These are phyloP conservation scores for Calonectria pauciramosa DNA, from an alignment of 2,329 filamentous ascomycete genomes.

Conservation along the genomic window DNA sequence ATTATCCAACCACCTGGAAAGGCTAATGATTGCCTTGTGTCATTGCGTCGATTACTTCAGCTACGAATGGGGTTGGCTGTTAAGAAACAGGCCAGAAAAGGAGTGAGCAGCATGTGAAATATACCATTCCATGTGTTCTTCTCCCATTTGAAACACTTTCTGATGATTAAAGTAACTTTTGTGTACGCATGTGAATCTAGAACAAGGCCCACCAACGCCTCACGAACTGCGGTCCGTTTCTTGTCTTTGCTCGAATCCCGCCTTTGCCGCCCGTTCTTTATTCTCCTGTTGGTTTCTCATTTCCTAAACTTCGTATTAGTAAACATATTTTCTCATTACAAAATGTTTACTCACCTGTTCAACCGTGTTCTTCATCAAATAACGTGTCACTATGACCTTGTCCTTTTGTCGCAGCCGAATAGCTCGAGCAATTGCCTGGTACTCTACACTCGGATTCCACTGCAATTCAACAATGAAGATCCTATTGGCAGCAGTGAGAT, in stretches of 20 bases:
- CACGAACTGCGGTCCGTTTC: neutral
- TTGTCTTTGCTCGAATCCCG: neutral
- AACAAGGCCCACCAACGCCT: too few species aligned
- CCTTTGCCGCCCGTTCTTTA: conserved; percentile 14
- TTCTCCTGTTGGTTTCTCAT: conserved; percentile 24
- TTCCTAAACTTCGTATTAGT: conserved; percentile 6
- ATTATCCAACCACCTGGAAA: too few species aligned
- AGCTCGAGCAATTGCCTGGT: conserved; percentile 64
- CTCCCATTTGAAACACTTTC: too few species aligned
- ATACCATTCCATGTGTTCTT: too few species aligned
- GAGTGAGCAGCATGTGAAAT: too few species aligned
- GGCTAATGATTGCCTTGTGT: too few species aligned
- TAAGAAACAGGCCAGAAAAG: too few species aligned
- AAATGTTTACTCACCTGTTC: conserved; percentile 56
- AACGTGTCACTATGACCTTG: conserved; percentile 60
- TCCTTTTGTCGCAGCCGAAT: conserved; percentile 61
- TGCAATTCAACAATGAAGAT: conserved; percentile 67
- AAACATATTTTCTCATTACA: neutral
- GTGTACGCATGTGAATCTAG: too few species aligned
- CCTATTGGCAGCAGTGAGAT: conserved; percentile 62
- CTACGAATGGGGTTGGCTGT: too few species aligned
- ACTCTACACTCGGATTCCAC: conserved; percentile 68
- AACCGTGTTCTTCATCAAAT: conserved; percentile 57
- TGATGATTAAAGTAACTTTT: too few species aligned
- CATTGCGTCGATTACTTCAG: too few species aligned